Evolutionary conservation across 202 grass and related monocot species (phyloP).

Genomic region (Dendrocalamus latiflorus): DNA sequence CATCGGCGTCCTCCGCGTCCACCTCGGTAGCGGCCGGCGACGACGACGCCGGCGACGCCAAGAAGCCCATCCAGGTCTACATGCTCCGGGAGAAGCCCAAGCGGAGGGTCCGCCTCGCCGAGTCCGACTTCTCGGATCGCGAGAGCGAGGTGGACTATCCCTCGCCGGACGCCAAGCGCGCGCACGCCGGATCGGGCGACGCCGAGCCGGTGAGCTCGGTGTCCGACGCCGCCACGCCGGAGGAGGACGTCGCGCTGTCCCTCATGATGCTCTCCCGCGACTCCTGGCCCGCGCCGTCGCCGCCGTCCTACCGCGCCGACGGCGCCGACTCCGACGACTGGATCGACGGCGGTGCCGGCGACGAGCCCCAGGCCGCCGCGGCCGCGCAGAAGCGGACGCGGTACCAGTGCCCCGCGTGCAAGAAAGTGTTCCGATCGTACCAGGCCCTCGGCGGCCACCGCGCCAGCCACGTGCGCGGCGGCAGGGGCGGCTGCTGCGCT

Average conservation of each 20-base stretch:
- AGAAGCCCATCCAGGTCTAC: constrained; percentile 14
- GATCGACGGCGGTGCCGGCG: not conserved
- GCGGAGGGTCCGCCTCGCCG: constrained; percentile 30
- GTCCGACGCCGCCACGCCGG: constrained; percentile 55
- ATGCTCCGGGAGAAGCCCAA: constrained; percentile 50
- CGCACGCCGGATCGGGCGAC: constrained; percentile 37
- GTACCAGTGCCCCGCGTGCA: constrained; percentile 90
- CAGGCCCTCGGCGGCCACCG: constrained; percentile 88
- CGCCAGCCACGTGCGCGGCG: constrained; percentile 83
- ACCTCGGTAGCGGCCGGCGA: constrained; percentile 24
- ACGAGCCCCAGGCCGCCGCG: not conserved
- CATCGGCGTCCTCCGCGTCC: constrained; percentile 43
- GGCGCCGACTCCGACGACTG: constrained; percentile 28
- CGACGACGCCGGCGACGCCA: constrained; percentile 17
- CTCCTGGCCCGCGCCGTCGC: constrained; percentile 39
- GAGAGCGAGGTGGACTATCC: constrained; percentile 50
- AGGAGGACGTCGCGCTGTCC: constrained; percentile 72
- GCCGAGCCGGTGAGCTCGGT: constrained; percentile 59
- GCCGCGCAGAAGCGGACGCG: constrained; percentile 38
- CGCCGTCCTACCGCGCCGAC: not conserved
- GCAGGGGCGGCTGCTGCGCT: constrained; percentile 68
- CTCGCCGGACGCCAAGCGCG: constrained; percentile 33
- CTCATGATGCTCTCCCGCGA: constrained; percentile 84
- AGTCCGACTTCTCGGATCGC: constrained; percentile 45
- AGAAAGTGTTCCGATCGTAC: constrained; percentile 89